Conservation (phyloP, 169 alveolate species). For the Miamiensis avidus region DNA sequence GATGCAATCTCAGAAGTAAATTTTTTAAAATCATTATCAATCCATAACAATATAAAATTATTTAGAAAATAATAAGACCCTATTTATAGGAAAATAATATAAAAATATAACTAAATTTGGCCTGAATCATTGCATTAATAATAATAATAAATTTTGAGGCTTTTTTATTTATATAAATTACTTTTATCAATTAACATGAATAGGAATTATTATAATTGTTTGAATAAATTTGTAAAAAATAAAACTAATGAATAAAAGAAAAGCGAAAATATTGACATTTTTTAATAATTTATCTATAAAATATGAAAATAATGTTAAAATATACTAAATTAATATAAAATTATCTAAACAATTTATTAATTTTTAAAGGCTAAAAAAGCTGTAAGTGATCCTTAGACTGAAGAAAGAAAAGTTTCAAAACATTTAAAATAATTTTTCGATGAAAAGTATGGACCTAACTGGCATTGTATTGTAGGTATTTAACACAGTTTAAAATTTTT, state of each 20-base stretch:
- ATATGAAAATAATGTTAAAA: neutral
- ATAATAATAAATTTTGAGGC: neutral
- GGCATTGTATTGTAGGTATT: conserved; percentile 92
- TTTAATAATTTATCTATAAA: no score
- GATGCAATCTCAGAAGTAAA: conserved; percentile 42
- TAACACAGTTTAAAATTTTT: neutral
- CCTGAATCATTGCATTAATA: neutral
- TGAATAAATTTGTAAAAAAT: no score
- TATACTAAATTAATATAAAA: no score
- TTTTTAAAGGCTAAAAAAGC: conserved; percentile 41
- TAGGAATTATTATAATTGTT: no score
- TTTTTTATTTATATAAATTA: neutral
- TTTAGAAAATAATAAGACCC: no score
- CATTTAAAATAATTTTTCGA: conserved; percentile 89
- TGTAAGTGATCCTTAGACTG: conserved; percentile 32
- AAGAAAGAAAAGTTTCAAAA: conserved; percentile 65
- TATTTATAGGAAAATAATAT: neutral
- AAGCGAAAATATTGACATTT: no score
- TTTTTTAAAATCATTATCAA: neutral
- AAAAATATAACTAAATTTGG: neutral
- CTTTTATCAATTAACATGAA: no score
- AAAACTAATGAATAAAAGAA: no score
- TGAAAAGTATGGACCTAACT: conserved; percentile 91
- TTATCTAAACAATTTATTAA: neutral
- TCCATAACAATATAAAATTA: no score